phyloP scores from a whole-genome alignment of 2,329 filamentous ascomycete genomes.

The Aspergillus novofumigatus region DNA sequence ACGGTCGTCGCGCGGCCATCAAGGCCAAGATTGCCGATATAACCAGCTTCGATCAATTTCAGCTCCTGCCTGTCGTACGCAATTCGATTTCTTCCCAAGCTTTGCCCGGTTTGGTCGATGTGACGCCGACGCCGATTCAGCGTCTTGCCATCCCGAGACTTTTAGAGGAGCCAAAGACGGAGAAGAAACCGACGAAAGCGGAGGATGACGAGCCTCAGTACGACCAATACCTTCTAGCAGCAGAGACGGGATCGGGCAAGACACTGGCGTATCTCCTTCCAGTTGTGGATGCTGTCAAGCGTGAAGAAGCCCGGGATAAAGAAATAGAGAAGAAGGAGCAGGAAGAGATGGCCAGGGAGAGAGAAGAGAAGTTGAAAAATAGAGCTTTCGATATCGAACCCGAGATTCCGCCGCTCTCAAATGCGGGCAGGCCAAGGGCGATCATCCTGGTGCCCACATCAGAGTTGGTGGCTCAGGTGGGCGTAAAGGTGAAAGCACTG shows the following conservation, averaged over 20 bases:
- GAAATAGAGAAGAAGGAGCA: conserved; percentile 53
- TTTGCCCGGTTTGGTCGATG: conserved; percentile 67
- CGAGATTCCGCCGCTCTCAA: conserved; percentile 59
- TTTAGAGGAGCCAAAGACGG: conserved; percentile 51
- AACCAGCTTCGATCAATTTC: conserved; percentile 76
- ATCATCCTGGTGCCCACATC: conserved; percentile 88
- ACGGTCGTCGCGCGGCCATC: conserved; percentile 59
- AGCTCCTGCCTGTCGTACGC: conserved; percentile 67
- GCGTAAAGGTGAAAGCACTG: conserved; percentile 71
- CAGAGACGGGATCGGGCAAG: conserved; percentile 96
- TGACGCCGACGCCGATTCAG: conserved; percentile 85
- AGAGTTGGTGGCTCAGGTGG: conserved; percentile 86
- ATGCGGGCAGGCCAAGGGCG: conserved; percentile 71
- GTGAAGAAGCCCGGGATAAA: conserved; percentile 62
- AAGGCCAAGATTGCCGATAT: conserved; percentile 62
- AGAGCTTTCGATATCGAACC: conserved; percentile 61
- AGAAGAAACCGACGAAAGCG: conserved; percentile 29
- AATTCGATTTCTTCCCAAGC: conserved; percentile 69
- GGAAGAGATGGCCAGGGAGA: conserved; percentile 55
- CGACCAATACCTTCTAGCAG: conserved; percentile 75
- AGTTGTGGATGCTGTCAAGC: conserved; percentile 78
- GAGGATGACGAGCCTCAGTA: conserved; percentile 45
- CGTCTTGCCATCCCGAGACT: conserved; percentile 81
- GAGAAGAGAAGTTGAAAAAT: conserved; percentile 45
- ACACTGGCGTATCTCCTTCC: conserved; percentile 90